These are phyloP conservation scores for Groenewaldozyma auringiensis DNA, from an alignment of 1,139 yeast species.

Conservation along the genomic window DNA sequence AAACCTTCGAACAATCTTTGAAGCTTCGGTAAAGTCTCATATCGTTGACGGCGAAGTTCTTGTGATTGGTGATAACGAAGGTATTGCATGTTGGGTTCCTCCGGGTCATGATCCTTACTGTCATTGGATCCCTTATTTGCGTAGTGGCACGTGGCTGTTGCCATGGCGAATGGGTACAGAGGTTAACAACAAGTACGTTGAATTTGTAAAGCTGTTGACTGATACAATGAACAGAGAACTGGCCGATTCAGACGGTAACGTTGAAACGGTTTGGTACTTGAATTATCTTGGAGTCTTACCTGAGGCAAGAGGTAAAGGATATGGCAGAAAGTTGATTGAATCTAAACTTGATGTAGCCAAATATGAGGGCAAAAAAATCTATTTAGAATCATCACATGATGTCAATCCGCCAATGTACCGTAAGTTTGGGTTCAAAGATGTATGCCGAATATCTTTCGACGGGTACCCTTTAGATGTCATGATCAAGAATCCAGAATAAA, in stretches of 20 bases:
- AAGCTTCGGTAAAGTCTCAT: slow-evolving; percentile 52
- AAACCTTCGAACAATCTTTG: slow-evolving; percentile 34
- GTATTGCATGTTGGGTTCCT: slow-evolving; percentile 56
- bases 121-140: slow-evolving; percentile 42
- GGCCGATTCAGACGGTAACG: background rate
- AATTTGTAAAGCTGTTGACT: slow-evolving; percentile 33
- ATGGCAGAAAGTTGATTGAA: slow-evolving; percentile 51
- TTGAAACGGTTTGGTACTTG: slow-evolving; percentile 38
- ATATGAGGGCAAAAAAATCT: slow-evolving; percentile 37
- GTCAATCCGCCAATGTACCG: slow-evolving; percentile 51
- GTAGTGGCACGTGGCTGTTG: slow-evolving; percentile 50
- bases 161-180: slow-evolving; percentile 23
- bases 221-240: background rate
- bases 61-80: slow-evolving; percentile 49
- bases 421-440: slow-evolving; percentile 42
- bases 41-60: slow-evolving; percentile 48
- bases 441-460: slow-evolving; percentile 5
- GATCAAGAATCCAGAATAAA: slow-evolving; percentile 1
- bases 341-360: slow-evolving; percentile 35
- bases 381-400: slow-evolving; percentile 52
- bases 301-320: slow-evolving; percentile 61
- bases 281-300: slow-evolving; percentile 55
- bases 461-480: slow-evolving; percentile 1
- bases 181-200: slow-evolving; percentile 25
- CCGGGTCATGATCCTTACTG: slow-evolving; percentile 44